A percentile compares a stretch with the other conserved stretches of the same genome.
These are phyloP conservation scores for Evansstolkia leycettana DNA, from an alignment of 495 filamentous ascomycete species.

Conservation along the genomic window DNA sequence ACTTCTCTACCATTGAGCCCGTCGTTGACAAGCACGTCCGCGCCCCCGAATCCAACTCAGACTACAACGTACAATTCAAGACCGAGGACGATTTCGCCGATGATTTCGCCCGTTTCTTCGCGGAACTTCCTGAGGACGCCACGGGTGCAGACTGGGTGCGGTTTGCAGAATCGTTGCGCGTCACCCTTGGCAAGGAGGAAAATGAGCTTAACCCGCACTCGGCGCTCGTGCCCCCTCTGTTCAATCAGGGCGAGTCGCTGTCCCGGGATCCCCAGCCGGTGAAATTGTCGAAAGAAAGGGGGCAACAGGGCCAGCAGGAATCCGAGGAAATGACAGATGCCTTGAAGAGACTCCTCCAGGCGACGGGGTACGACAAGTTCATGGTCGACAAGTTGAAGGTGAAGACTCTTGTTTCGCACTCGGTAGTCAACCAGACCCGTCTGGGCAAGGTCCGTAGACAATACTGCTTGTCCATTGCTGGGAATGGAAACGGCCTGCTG, in stretches of 20 bases:
- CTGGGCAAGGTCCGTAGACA: constrained; percentile 74
- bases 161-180: constrained; percentile 31
- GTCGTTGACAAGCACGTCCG: constrained; percentile 57
- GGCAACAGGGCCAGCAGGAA: constrained; percentile 1
- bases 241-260: constrained; percentile 29
- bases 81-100: constrained; percentile 40
- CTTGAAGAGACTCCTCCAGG: constrained; percentile 47
- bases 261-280: constrained; percentile 23
- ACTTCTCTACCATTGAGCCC: constrained; percentile 66
- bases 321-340: constrained; percentile 38
- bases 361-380: constrained; percentile 50
- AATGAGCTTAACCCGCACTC: constrained; percentile 35
- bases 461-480: constrained; percentile 65
- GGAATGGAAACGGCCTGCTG: constrained; percentile 72
- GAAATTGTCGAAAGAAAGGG: constrained; percentile 12
- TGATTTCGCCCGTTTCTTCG: constrained; percentile 45
- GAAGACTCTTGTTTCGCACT: constrained; percentile 57
- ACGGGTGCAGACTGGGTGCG: constrained; percentile 30
- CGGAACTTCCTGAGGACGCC: constrained; percentile 36
- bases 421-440: constrained; percentile 85
- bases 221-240: constrained; percentile 36
- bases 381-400: constrained; percentile 42
- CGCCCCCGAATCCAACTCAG: constrained; percentile 39
- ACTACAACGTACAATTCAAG: constrained; percentile 52
- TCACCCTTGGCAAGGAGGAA: constrained; percentile 40